Conservation (phyloP, 306 rosid genomes). For the Canavalia ensiformis region DNA sequence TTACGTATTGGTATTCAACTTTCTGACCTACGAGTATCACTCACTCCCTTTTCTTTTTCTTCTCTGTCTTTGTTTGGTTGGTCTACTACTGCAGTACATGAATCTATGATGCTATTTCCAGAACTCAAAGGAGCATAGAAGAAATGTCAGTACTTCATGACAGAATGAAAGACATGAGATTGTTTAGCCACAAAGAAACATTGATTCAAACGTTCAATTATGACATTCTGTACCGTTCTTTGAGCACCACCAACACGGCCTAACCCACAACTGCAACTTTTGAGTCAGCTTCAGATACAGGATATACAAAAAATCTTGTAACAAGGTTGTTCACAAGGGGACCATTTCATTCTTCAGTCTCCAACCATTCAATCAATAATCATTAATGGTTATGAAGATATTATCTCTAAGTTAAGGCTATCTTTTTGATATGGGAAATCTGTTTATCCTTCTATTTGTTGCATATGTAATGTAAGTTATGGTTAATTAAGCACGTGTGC, state of each 20-base stretch:
- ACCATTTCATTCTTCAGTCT: constrained; percentile 46
- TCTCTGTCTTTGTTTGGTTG: constrained; percentile 11
- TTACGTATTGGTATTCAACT: constrained; percentile 11
- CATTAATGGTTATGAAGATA: constrained; percentile 37
- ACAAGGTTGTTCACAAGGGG: constrained; percentile 30
- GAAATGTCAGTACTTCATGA: constrained; percentile 27
- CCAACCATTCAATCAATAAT: constrained; percentile 45
- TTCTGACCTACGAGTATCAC: neutral
- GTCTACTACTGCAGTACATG: constrained; percentile 25
- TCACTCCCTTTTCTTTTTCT: constrained; percentile 25
- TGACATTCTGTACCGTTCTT: constrained; percentile 5
- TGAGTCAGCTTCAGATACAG: constrained; percentile 52
- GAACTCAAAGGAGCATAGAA: constrained; percentile 20
- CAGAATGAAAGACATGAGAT: constrained; percentile 26
- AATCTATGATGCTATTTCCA: constrained; percentile 36
- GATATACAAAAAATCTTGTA: constrained; percentile 21
- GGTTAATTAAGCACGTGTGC: constrained; percentile 28
- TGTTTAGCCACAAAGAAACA: constrained; percentile 29
- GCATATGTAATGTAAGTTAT: neutral
- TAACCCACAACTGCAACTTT: constrained; percentile 44
- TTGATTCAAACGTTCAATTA: constrained; percentile 36
- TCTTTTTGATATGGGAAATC: constrained; percentile 2
- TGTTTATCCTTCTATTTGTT: neutral
- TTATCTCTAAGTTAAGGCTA: constrained; percentile 43
- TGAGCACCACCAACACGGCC: constrained; percentile 38